These are phyloP conservation scores for Aspergillus fumigatiaffinis DNA, from an alignment of 2,329 filamentous ascomycete species.

Conservation along the genomic window DNA sequence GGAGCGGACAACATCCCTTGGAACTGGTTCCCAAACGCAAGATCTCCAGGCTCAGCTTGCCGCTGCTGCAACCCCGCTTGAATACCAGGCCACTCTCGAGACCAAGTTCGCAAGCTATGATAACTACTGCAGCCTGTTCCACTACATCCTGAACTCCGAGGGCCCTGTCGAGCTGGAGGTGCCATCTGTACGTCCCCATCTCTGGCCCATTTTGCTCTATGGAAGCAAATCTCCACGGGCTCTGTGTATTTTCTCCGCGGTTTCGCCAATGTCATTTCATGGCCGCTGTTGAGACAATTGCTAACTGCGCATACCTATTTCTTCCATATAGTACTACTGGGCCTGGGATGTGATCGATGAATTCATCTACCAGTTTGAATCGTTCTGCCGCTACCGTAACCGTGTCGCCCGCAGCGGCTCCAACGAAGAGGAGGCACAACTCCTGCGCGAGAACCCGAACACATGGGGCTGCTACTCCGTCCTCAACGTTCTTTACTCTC, in stretches of 20 bases:
- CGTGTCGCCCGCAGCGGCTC: constrained; percentile 74
- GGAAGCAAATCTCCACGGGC: neutral
- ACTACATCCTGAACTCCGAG: constrained; percentile 98
- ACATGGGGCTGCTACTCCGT: constrained; percentile 99
- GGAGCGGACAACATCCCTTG: constrained; percentile 67
- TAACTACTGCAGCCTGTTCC: constrained; percentile 98
- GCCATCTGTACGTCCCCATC: constrained; percentile 69
- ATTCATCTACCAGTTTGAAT: constrained; percentile 99
- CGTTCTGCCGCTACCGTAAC: constrained; percentile 95
- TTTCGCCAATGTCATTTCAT: constrained; percentile 4
- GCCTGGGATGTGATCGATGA: constrained; percentile 99
- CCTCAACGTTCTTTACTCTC: constrained; percentile 97
- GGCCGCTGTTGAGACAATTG: neutral
- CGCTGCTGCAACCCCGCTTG: constrained; percentile 88
- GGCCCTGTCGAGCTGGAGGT: constrained; percentile 97
- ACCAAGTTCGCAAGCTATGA: constrained; percentile 99
- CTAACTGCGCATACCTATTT: neutral
- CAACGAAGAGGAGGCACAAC: constrained; percentile 87
- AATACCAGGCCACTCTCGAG: constrained; percentile 93
- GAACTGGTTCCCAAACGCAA: constrained; percentile 70
- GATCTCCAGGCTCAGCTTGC: constrained; percentile 90
- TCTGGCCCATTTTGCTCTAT: constrained; percentile 5
- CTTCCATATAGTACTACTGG: constrained; percentile 78
- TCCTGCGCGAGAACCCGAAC: constrained; percentile 94
- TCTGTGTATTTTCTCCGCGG: neutral